phyloP scores from a whole-genome alignment of 2,329 filamentous ascomycete species.

The Aspergillus ochraceoroseus region DNA sequence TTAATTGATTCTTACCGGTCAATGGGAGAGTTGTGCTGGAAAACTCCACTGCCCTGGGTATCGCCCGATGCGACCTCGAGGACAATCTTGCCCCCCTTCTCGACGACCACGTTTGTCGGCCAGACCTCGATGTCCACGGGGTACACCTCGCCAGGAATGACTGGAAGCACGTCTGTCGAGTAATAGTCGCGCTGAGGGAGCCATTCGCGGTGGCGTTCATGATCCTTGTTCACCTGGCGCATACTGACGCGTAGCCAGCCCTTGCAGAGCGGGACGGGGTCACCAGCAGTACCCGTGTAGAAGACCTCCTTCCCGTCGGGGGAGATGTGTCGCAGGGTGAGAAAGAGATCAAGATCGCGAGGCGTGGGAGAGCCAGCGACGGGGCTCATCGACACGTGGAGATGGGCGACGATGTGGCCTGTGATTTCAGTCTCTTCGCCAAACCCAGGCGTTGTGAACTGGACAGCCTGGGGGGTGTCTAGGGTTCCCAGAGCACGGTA shows the following conservation, averaged over 20 bases:
- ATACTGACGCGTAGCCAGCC: constrained; percentile 53
- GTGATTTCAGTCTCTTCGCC: constrained; percentile 64
- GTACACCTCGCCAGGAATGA: constrained; percentile 50
- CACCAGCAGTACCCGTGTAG: constrained; percentile 54
- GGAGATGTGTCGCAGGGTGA: constrained; percentile 52
- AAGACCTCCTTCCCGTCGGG: constrained; percentile 49
- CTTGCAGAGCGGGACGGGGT: constrained; percentile 52
- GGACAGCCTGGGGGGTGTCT: constrained; percentile 51
- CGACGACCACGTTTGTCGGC: constrained; percentile 38
- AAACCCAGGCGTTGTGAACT: constrained; percentile 57
- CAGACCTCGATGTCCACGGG: constrained; percentile 46
- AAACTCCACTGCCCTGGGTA: constrained; percentile 50
- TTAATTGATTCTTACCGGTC: constrained; percentile 36
- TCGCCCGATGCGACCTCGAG: constrained; percentile 41
- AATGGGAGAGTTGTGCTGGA: constrained; percentile 43
- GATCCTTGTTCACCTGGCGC: constrained; percentile 45
- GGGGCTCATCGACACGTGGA: constrained; percentile 55
- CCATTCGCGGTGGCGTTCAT: constrained; percentile 44
- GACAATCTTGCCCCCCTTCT: constrained; percentile 30
- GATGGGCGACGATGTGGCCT: constrained; percentile 60
- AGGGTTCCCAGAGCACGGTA: constrained; percentile 59
- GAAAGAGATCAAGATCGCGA: constrained; percentile 51
- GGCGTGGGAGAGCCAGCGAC: constrained; percentile 40
- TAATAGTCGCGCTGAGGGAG: constrained; percentile 51
- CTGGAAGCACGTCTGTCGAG: constrained; percentile 46